Evolutionary conservation across 1,139 yeast species (phyloP), one percentile per base, ranked within the genome.

Genomic region (Nakaseomyces sp.): DNA sequence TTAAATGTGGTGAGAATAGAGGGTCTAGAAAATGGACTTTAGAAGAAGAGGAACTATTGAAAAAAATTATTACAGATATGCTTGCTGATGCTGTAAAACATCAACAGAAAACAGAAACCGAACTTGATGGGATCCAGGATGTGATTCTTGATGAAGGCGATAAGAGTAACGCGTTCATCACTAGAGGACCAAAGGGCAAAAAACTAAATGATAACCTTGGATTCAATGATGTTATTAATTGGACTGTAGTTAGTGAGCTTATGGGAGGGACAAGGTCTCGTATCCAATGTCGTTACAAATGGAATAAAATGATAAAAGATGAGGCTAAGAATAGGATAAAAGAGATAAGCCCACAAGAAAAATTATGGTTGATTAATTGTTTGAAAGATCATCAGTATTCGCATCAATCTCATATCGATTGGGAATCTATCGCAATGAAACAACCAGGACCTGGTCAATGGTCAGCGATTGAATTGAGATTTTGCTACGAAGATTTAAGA

Each of bases 271-370:
- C 75, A 1, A 71, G 95, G 46, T 81, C 91, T 1, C 69, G 95
- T 46, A 85, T 86, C 50, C 95, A 86, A 61, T 86, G 95, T 60
- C 74, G 95, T 42, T 86, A 86, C 64, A 86, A 86, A 60, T 86
- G 95, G 94, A 79, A 81, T 54, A 85, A 84, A 60, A 58, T 85
- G 8, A 61, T 75, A 43, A 77, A 76, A 54, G 67, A 82, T 48
- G 76, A 73, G 42, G 58, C 70, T 40, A 60, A 69, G 36, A 61
- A 58, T 38, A 59, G 56, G 40, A 44, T 60, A 17, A 29, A 29
- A 5, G 30, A 24, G 12, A 30, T 39, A 25, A 20, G 32, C 20
- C 19, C 17, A 3, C 67, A 65, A n/a, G 76, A 79, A 37, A 71
- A 72, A 51, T 50, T 70, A 19, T 79, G 87, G 81, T 55, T 82